Evolutionary conservation across 352 stramenopile genomes (phyloP).

Genomic region (Globisporangium canariense): DNA sequence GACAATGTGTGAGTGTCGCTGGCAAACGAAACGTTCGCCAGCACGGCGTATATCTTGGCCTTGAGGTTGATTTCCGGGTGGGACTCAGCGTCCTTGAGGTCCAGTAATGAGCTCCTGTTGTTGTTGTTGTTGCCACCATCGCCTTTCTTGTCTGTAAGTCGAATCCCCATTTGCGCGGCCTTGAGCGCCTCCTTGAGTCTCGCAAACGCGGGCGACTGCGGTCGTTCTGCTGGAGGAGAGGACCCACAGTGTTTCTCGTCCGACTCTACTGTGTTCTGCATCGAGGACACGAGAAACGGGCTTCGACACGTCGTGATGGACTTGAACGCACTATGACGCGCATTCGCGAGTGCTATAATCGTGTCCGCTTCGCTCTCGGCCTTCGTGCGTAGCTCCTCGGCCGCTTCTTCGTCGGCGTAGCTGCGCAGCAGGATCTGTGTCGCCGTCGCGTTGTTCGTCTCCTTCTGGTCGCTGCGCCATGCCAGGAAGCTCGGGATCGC

Average conservation of each 20-base stretch:
- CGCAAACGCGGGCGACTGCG: constrained; percentile 62
- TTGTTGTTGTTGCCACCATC: constrained; percentile 11
- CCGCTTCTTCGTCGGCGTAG: constrained; percentile 58
- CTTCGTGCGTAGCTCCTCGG: constrained; percentile 26
- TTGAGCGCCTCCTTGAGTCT: constrained; percentile 67
- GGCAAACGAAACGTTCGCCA: constrained; percentile 60
- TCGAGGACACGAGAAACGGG: constrained; percentile 35
- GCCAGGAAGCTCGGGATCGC: constrained; percentile 60
- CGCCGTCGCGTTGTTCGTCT: constrained; percentile 46
- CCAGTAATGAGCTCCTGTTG: constrained; percentile 23
- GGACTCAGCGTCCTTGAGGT: constrained; percentile 28
- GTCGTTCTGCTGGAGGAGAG: constrained; percentile 19
- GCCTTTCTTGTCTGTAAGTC: not conserved
- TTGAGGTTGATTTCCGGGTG: constrained; percentile 63
- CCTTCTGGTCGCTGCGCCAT: constrained; percentile 50
- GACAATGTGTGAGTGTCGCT: constrained; percentile 20
- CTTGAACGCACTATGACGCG: constrained; percentile 46
- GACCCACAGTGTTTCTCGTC: not conserved
- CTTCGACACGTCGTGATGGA: constrained; percentile 44
- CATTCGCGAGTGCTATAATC: constrained; percentile 26
- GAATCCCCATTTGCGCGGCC: constrained; percentile 31
- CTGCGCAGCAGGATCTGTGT: constrained; percentile 64
- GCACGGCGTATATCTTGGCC: constrained; percentile 63
- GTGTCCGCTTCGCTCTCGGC: constrained; percentile 1
- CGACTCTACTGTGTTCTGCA: not conserved